These are phyloP conservation scores for Ostreobium quekettii DNA, from an alignment of 139 green algal genomes.

Conservation along the genomic window DNA sequence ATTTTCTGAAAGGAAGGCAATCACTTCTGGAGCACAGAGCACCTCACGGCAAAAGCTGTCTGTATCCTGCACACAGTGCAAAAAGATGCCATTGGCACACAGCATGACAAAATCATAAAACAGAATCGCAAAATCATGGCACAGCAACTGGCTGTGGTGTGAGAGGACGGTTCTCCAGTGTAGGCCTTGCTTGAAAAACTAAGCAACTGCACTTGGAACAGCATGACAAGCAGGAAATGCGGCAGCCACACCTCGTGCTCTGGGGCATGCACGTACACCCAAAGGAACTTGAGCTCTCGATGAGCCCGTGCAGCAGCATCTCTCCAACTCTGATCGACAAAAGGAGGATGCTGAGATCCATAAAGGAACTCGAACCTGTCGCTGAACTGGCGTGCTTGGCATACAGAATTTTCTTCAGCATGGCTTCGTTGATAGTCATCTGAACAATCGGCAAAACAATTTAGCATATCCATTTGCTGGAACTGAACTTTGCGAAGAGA, in stretches of 20 bases:
- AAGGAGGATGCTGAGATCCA: slow-evolving; percentile 34
- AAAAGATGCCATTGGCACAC: background rate
- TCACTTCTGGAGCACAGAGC: slow-evolving; percentile 45
- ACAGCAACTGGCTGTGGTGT: too few relatives aligned
- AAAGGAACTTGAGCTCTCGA: slow-evolving; percentile 58
- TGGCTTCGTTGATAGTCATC: background rate
- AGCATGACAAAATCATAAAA: too few relatives aligned
- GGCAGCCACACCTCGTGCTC: slow-evolving; percentile 68
- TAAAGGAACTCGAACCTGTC: slow-evolving; percentile 20
- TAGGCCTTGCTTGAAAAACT: too few relatives aligned
- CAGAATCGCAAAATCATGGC: too few relatives aligned
- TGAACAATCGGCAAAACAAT: too few relatives aligned
- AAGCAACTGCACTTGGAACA: too few relatives aligned
- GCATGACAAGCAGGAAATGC: too few relatives aligned
- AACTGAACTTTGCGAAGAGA: too few relatives aligned
- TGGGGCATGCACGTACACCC: slow-evolving; percentile 68
- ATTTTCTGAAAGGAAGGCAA: slow-evolving; percentile 41
- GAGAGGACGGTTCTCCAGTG: too few relatives aligned
- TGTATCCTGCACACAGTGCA: slow-evolving; percentile 41
- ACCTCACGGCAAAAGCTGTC: slow-evolving; percentile 47
- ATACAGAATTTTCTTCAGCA: background rate
- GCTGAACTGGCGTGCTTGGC: slow-evolving; percentile 18
- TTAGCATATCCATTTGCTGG: too few relatives aligned
- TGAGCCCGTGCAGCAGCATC: slow-evolving; percentile 44
- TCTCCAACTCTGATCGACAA: slow-evolving; percentile 37